These are phyloP conservation scores for Phialocephala subalpina DNA, from an alignment of 2,329 filamentous ascomycete genomes.

Conservation along the genomic window DNA sequence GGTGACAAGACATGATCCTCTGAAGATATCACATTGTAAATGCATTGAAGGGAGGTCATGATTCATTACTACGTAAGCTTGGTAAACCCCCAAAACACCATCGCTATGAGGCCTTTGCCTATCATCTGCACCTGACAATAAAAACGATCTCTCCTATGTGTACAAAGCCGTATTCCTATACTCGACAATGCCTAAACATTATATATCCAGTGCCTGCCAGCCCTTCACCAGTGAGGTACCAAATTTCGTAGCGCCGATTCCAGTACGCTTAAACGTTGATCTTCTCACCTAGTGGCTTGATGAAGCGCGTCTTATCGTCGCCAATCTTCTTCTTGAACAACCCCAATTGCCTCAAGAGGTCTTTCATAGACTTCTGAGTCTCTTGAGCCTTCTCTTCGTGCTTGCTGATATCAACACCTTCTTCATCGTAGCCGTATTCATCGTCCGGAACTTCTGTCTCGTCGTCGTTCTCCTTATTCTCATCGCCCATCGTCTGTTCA, in stretches of 20 bases:
- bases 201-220: not conserved
- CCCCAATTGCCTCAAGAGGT: slow-evolving; percentile 80
- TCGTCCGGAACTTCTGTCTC: slow-evolving; percentile 39
- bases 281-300: slow-evolving; percentile 55
- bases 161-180: not conserved
- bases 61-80: slow-evolving; percentile 1
- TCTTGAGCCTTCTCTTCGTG: slow-evolving; percentile 65
- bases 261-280: slow-evolving; percentile 41
- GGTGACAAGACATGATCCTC: not conserved
- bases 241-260: not conserved
- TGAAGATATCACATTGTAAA: not conserved
- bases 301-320: slow-evolving; percentile 78
- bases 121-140: not conserved
- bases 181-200: not conserved
- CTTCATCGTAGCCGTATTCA: slow-evolving; percentile 64
- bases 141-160: not conserved
- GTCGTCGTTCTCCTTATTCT: slow-evolving; percentile 44
- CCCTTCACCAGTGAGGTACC: not conserved
- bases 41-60: not conserved
- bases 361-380: slow-evolving; percentile 85
- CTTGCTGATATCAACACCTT: slow-evolving; percentile 60
- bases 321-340: slow-evolving; percentile 86
- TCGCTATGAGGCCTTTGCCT: not conserved
- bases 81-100: not conserved
- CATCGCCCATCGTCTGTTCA: slow-evolving; percentile 32